A percentile compares a stretch with the other conserved stretches of the same genome.
Conservation (phyloP, 768 basidiomycete genomes). For the Amanita fuliginea region DNA sequence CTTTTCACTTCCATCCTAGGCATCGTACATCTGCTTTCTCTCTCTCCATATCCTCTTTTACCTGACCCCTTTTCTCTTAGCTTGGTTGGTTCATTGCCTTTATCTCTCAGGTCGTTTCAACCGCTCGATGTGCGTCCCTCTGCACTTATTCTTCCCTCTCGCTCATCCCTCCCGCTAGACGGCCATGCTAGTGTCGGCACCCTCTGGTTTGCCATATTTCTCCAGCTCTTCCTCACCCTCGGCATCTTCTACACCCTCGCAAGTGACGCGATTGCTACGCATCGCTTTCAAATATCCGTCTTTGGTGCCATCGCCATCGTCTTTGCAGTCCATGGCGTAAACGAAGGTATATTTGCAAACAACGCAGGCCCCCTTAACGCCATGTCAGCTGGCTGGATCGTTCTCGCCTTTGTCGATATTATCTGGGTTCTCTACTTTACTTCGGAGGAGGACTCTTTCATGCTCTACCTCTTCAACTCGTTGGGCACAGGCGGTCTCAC, state of each 20-base stretch:
- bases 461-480: slow-evolving; percentile 79
- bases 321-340: slow-evolving; percentile 70
- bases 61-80: slow-evolving; percentile 19
- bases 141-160: neutral
- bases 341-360: slow-evolving; percentile 51
- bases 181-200: slow-evolving; percentile 40
- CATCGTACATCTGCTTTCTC: slow-evolving; percentile 38
- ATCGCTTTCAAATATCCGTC: slow-evolving; percentile 83
- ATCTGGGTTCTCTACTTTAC: slow-evolving; percentile 97
- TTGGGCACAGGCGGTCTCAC: slow-evolving; percentile 79
- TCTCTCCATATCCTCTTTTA: slow-evolving; percentile 8
- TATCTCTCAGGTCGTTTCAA: slow-evolving; percentile 60
- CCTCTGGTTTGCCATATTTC: slow-evolving; percentile 80
- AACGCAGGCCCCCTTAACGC: slow-evolving; percentile 49
- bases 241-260: slow-evolving; percentile 71
- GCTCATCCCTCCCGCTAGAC: slow-evolving; percentile 16
- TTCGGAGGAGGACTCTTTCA: slow-evolving; percentile 86
- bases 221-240: slow-evolving; percentile 61
- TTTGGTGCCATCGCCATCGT: slow-evolving; percentile 84
- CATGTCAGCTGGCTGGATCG: slow-evolving; percentile 89
- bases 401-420: slow-evolving; percentile 85
- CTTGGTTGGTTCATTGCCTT: slow-evolving; percentile 71
- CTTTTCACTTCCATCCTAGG: slow-evolving; percentile 79
- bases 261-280: slow-evolving; percentile 84
- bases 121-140: slow-evolving; percentile 34